Conservation (phyloP, 306 rosid genomes). For the Prosopis cineraria region DNA sequence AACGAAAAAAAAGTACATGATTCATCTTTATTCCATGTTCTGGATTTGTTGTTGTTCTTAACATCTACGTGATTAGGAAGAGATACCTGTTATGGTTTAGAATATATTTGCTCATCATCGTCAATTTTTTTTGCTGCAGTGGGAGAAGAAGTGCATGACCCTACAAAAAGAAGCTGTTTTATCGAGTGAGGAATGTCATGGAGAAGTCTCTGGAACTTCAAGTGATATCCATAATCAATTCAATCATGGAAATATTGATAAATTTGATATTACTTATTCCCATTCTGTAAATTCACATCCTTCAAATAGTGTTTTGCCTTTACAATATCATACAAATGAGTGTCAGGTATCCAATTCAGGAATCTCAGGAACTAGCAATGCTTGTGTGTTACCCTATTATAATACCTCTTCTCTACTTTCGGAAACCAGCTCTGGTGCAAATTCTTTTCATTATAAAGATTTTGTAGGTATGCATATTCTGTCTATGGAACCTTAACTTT, state of each 20-base stretch:
- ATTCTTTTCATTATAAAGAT: conserved; percentile 42
- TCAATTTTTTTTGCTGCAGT: conserved; percentile 54
- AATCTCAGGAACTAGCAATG: conserved; percentile 43
- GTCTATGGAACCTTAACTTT: conserved; percentile 16
- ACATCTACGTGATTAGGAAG: background rate
- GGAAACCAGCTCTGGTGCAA: conserved; percentile 44
- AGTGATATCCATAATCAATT: conserved; percentile 88
- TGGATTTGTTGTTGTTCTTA: background rate
- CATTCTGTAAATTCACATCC: conserved; percentile 57
- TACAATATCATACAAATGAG: conserved; percentile 87
- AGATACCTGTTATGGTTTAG: background rate
- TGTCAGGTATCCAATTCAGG: conserved; percentile 80
- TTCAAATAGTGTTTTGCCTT: conserved; percentile 89
- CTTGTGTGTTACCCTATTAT: conserved; percentile 36
- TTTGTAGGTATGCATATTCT: conserved; percentile 46
- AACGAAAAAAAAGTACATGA: conserved; percentile 24
- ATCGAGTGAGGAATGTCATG: conserved; percentile 39
- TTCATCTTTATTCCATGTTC: background rate
- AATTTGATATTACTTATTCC: conserved; percentile 58
- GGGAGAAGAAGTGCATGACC: conserved; percentile 74
- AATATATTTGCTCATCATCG: conserved; percentile 26
- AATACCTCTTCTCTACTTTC: conserved; percentile 39
- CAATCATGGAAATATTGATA: conserved; percentile 72
- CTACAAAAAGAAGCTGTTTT: conserved; percentile 45
- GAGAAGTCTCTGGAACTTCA: conserved; percentile 51